These are phyloP conservation scores for Ceriops tagal DNA, from an alignment of 345 rosid species.

Conservation along the genomic window DNA sequence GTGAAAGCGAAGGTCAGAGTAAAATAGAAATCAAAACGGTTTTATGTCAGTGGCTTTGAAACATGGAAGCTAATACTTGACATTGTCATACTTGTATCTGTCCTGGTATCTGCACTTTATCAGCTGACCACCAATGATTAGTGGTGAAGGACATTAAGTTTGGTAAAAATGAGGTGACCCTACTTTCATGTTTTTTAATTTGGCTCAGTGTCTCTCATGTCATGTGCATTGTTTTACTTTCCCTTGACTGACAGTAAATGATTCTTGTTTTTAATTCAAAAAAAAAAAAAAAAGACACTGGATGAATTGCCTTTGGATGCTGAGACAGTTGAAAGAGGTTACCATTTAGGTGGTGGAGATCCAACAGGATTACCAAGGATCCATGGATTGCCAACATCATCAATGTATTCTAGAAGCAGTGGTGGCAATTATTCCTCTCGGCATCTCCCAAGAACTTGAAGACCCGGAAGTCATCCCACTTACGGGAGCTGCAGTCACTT, in stretches of 20 bases:
- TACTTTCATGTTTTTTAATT: too few relatives aligned
- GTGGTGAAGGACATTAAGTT: background rate
- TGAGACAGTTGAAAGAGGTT: constrained; percentile 82
- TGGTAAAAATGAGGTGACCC: background rate
- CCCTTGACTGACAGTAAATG: too few relatives aligned
- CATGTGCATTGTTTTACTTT: background rate
- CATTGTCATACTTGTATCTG: background rate
- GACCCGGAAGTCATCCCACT: constrained; percentile 63
- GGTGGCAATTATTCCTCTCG: constrained; percentile 43
- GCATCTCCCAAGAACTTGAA: constrained; percentile 57
- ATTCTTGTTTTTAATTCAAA: too few relatives aligned
- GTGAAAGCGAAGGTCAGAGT: too few relatives aligned
- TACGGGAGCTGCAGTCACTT: constrained; percentile 64
- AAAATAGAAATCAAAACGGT: too few relatives aligned
- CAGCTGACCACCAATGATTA: background rate
- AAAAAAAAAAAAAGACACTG: constrained; percentile 50
- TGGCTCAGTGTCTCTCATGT: background rate
- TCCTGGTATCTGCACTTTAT: background rate
- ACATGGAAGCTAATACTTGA: background rate
- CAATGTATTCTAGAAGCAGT: constrained; percentile 45
- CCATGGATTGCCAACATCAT: constrained; percentile 66
- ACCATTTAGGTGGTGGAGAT: constrained; percentile 50
- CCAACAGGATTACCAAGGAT: constrained; percentile 70
- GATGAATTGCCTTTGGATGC: constrained; percentile 94
- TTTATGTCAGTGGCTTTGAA: background rate